A percentile compares a stretch with the other conserved stretches of the same genome.
Conservation (phyloP, 345 rosid genomes). For the Bruguiera gymnorhiza region DNA sequence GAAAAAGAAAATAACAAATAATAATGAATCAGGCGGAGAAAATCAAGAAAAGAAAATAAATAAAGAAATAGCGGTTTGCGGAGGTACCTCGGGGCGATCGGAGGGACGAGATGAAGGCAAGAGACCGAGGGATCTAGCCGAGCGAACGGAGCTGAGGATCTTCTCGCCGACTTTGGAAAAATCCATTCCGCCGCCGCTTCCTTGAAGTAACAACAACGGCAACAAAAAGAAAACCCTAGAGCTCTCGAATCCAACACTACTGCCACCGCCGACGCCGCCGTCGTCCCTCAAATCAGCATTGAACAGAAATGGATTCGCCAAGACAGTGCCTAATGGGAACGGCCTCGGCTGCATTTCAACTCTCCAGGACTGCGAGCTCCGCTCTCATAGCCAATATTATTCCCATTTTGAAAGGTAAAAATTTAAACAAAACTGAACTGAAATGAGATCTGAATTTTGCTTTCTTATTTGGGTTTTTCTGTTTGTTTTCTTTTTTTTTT, state of each 20-base stretch:
- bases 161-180: conserved; percentile 90
- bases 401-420: background rate
- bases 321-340: conserved; percentile 60
- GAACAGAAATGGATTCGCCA: conserved; percentile 60
- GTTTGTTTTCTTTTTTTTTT: background rate
- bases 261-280: conserved; percentile 20
- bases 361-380: conserved; percentile 26
- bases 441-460: no score
- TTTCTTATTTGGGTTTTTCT: background rate
- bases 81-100: conserved; percentile 82
- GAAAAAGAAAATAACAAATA: background rate
- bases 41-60: background rate
- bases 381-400: background rate
- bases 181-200: conserved; percentile 76
- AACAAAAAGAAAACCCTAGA: conserved; percentile 82
- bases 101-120: conserved; percentile 53
- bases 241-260: conserved; percentile 50
- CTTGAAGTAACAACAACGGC: conserved; percentile 75
- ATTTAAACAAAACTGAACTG: no score
- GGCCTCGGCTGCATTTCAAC: conserved; percentile 79
- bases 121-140: conserved; percentile 87
- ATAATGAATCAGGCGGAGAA: background rate
- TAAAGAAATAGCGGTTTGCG: background rate
- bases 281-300: conserved; percentile 64
- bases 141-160: conserved; percentile 85